These are phyloP conservation scores for Linderniella brevidens DNA, from an alignment of 257 asterid genomes.

Conservation along the genomic window DNA sequence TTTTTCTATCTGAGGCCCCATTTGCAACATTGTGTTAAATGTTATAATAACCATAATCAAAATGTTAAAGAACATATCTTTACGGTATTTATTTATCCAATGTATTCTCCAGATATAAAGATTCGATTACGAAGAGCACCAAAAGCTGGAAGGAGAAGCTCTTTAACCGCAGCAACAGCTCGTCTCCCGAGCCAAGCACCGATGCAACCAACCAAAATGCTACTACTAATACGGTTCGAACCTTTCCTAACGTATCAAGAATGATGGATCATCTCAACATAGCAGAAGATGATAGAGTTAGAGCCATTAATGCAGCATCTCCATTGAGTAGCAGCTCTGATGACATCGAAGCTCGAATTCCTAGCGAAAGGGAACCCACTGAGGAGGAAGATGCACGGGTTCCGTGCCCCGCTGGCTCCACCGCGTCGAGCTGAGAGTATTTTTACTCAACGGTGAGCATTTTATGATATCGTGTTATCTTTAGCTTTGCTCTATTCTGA, in stretches of 20 bases:
- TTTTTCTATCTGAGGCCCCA: background rate
- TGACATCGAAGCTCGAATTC: constrained; percentile 14
- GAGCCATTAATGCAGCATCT: constrained; percentile 15
- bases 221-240: constrained; percentile 18
- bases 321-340: constrained; percentile 24
- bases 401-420: constrained; percentile 34
- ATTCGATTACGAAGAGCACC: constrained; percentile 73
- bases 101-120: constrained; percentile 42
- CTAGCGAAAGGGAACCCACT: constrained; percentile 13
- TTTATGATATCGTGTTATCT: too few species aligned
- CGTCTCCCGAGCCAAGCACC: constrained; percentile 28
- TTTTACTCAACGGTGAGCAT: too few species aligned
- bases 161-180: constrained; percentile 51
- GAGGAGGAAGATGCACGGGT: constrained; percentile 25
- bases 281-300: constrained; percentile 22
- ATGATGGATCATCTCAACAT: constrained; percentile 55
- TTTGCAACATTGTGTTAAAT: background rate
- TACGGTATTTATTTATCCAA: background rate
- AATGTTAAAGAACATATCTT: background rate
- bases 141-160: constrained; percentile 93
- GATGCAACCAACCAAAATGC: constrained; percentile 19
- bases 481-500: too few species aligned
- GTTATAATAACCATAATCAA: background rate
- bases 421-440: constrained; percentile 21
- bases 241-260: constrained; percentile 27